Evolutionary conservation across 441 rosid genomes (phyloP), one percentile per base, ranked within the genome.

Genomic region (Hura crepitans): DNA sequence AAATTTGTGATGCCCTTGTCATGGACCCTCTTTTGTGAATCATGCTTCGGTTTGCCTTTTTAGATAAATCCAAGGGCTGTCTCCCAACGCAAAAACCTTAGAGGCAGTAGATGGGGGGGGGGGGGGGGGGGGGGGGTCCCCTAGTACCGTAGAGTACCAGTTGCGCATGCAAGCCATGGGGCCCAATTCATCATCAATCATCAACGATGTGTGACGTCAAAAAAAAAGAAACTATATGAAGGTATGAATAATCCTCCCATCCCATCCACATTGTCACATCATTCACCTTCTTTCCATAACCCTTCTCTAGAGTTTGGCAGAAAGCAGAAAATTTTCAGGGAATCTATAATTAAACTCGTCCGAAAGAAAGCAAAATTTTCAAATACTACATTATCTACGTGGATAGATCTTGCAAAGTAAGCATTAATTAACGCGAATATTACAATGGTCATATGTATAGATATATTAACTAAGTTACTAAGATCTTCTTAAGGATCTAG

Each of bases 401-500:
- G 14, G 14, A 42, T 42, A 3, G 46, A 10, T 9, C 14, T 10
- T 42, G 10, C 39, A 37, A 37, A 37, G 42, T 37, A 10, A 37
- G 42, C 46, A 51, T 51, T 51, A 20, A 51, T 51, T 51, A 20
- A 20, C 23, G 12, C 12, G 12, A 42, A 42, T 1, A 35, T 35
- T 35, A 35, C 6, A 35, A 35, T 33, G 7, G 39, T 5, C 3
- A 35, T 35, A 35, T 35, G 39, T 35, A 35, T 35, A 35, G 39
- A 35, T 35, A 35, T 35, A 5, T 5, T 37, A 23, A 11, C 5
- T 23, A 54, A 22, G 27, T 1, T 12, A 51, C 0, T 54, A 66
- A 51, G 55, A 71, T 65, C 47, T 70, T 6, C 23, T 68, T 58
- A 69, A 65, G 76, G 62, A 80, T 80, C 76, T 75, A 83, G 76